These are phyloP conservation scores for Xylaria intraflava DNA, from an alignment of 495 filamentous ascomycete species.

Conservation along the genomic window DNA sequence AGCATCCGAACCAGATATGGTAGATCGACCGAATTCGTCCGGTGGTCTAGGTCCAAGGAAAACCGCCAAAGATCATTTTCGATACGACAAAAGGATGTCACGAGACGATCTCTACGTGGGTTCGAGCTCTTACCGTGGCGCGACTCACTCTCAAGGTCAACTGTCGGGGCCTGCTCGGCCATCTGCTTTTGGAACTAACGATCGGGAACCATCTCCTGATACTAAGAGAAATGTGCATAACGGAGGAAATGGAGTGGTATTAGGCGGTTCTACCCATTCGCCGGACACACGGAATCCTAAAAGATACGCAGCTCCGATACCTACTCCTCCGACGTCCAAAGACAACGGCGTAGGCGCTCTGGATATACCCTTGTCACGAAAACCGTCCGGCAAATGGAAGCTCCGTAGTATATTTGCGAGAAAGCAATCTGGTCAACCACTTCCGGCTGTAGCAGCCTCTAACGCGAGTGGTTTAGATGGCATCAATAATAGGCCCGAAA, in stretches of 20 bases:
- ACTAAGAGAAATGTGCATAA: constrained; percentile 28
- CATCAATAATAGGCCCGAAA: constrained; percentile 7
- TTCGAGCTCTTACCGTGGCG: constrained; percentile 11
- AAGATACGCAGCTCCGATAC: constrained; percentile 8
- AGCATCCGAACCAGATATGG: constrained; percentile 29
- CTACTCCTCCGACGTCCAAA: constrained; percentile 21
- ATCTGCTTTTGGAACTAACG: not conserved
- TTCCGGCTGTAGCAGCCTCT: constrained; percentile 4
- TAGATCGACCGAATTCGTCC: constrained; percentile 38
- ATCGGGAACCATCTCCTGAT: constrained; percentile 33
- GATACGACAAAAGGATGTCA: constrained; percentile 34
- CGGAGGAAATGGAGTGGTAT: constrained; percentile 51
- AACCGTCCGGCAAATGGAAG: constrained; percentile 44
- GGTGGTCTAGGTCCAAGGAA: constrained; percentile 16
- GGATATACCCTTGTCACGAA: constrained; percentile 37
- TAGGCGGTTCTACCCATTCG: constrained; percentile 45
- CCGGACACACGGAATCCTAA: constrained; percentile 13
- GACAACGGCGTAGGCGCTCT: constrained; percentile 21
- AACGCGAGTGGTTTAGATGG: constrained; percentile 13
- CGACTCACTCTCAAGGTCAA: constrained; percentile 23
- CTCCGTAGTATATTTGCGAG: constrained; percentile 46
- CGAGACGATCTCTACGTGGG: constrained; percentile 45
- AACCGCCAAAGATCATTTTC: constrained; percentile 18
- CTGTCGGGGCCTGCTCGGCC: constrained; percentile 26
- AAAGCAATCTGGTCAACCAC: constrained; percentile 26